Percentiles rank a stretch among this genome's conserved stretches.
These are phyloP conservation scores for Silene vulgaris DNA, from an alignment of 179 eudicot genomes.

Conservation along the genomic window DNA sequence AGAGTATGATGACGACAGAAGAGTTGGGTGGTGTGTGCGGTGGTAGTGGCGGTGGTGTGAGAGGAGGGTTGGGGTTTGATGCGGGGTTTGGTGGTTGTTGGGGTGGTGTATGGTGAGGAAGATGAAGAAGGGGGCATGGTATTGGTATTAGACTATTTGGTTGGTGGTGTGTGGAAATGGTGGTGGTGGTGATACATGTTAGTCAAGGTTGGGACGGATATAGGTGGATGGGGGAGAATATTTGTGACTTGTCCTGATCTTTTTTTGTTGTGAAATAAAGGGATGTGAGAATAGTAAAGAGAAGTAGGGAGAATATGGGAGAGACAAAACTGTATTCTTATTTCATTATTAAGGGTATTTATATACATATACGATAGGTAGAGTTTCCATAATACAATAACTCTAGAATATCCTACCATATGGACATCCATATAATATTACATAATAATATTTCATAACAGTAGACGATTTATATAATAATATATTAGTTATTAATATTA, in stretches of 20 bases:
- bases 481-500: too few relatives aligned
- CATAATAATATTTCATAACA: too few relatives aligned
- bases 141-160: not conserved
- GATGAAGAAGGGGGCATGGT: conserved; percentile 27
- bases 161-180: not conserved
- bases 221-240: not conserved
- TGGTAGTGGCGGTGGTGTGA: conserved; percentile 23
- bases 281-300: too few relatives aligned
- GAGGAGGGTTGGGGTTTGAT: conserved; percentile 23
- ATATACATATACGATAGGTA: too few relatives aligned
- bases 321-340: too few relatives aligned
- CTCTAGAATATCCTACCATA: too few relatives aligned
- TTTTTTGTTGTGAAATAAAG: too few relatives aligned
- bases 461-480: too few relatives aligned
- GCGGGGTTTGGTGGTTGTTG: conserved; percentile 33
- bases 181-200: not conserved
- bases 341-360: too few relatives aligned
- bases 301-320: too few relatives aligned
- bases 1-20: conserved; percentile 49
- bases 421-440: too few relatives aligned
- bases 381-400: too few relatives aligned
- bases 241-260: not conserved
- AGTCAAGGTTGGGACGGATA: not conserved
- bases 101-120: conserved; percentile 25
- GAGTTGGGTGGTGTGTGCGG: conserved; percentile 23